Base-by-base conservation (phyloP, 73 alveolate species). In the Breviolum minutum region DNA sequence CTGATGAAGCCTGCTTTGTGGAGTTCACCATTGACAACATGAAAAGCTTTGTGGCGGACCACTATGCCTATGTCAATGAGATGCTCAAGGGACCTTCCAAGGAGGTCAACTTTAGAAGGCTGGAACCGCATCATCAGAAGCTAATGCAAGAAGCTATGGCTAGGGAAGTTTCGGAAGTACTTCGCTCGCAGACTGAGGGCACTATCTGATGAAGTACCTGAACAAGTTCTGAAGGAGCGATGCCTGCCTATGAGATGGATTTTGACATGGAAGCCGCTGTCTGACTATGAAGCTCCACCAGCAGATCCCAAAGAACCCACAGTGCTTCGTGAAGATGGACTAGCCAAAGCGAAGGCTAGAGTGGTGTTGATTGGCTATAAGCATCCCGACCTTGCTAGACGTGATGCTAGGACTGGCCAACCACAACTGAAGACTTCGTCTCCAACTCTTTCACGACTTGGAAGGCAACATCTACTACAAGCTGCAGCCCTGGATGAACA, bases 291-390 rank as follows among this genome's bases (percentile, higher is more conserved):
- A 0, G 48, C 32, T 5, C 30, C 77, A 7, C 76, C 76, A 0
- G 10, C 66, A 80, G 88, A 14, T 73, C 40, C 77, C 8, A 22
- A 32, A 5, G n/a, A 14, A 73, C 83, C 83, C 2, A 19, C 83
- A 14, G 32, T 24, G 40, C 40, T 60, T 9, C 48, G 76, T 0
- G 22, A 32, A 0, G 92, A 61, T 61, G 92, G 92, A 0, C 71
- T 40, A 17, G 48, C 32, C 17, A 83, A 83, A n/a, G 93, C 93
- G 0, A 83, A 83, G 6, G 93, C 93, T 10, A 0, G 93, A 6
- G 74, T 83, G 40, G 66, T 83, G 74, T 60, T 83, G 27, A 83
- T 83, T n/a, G 93, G 93, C 7, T 83, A 83, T 62, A 83, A 83
- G 32, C 93, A 83, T 48, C 93, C 93, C n/a, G 93, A 54, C 74